Conservation (phyloP, 2,329 filamentous ascomycete genomes). For the Fusarium albidum region DNA sequence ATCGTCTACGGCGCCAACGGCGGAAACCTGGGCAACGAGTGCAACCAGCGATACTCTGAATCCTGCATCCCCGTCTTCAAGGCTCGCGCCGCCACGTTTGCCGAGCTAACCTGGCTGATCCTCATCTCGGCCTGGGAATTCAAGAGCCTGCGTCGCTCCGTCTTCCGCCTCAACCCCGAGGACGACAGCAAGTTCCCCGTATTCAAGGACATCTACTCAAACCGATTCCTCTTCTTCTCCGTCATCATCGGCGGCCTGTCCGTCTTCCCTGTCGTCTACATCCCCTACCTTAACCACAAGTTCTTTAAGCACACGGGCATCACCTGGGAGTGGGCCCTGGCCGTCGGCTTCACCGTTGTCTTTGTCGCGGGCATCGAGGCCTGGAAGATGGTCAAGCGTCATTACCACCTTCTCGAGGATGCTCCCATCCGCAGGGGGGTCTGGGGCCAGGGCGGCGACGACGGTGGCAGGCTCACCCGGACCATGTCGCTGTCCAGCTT, state of each 20-base stretch:
- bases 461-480: constrained; percentile 55
- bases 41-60: constrained; percentile 67
- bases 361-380: constrained; percentile 74
- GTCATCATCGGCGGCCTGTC: constrained; percentile 67
- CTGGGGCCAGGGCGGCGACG: constrained; percentile 62
- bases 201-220: constrained; percentile 71
- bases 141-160: constrained; percentile 74
- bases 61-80: constrained; percentile 70
- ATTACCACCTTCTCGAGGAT: constrained; percentile 60
- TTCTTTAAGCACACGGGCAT: constrained; percentile 79
- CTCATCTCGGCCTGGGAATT: constrained; percentile 82
- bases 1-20: constrained; percentile 64
- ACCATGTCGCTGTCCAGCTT: constrained; percentile 63
- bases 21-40: constrained; percentile 65
- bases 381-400: constrained; percentile 76
- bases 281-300: constrained; percentile 72
- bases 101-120: constrained; percentile 76
- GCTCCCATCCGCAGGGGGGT: constrained; percentile 57
- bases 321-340: constrained; percentile 78
- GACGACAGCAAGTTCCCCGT: constrained; percentile 60
- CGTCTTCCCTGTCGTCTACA: constrained; percentile 75
- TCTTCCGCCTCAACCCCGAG: constrained; percentile 72
- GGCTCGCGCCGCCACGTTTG: constrained; percentile 77
- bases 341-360: constrained; percentile 68
- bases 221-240: constrained; percentile 75